phyloP scores from a whole-genome alignment of 257 asterid genomes.

The Solanum neorickii region DNA sequence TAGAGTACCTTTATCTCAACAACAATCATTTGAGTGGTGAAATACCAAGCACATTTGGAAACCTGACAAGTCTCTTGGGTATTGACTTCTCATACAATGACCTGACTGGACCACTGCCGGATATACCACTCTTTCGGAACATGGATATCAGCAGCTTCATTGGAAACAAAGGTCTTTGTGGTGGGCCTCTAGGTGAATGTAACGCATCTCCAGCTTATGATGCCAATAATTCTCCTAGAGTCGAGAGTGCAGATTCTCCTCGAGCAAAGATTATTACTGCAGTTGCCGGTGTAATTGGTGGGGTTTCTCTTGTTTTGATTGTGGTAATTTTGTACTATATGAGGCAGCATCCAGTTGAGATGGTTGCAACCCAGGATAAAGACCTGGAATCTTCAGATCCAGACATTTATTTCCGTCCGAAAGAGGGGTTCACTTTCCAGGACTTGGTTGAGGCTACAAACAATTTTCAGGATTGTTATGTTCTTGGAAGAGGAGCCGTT shows the following conservation, averaged over 20 bases:
- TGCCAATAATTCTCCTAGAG: conserved; percentile 14
- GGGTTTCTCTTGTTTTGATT: conserved; percentile 69
- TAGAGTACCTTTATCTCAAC: conserved; percentile 60
- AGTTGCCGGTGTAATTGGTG: conserved; percentile 67
- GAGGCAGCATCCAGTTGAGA: conserved; percentile 45
- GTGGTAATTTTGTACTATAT: conserved; percentile 48
- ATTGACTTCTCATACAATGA: conserved; percentile 79
- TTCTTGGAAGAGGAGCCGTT: conserved; percentile 79
- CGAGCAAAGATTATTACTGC: conserved; percentile 53
- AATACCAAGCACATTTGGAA: conserved; percentile 70
- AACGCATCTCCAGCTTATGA: conserved; percentile 7
- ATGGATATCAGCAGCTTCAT: conserved; percentile 65
- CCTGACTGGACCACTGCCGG: conserved; percentile 67
- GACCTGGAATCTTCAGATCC: conserved; percentile 37
- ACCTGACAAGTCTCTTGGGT: conserved; percentile 69
- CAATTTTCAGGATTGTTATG: conserved; percentile 57
- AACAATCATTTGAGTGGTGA: conserved; percentile 68
- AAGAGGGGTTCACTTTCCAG: conserved; percentile 82
- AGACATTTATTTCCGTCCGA: conserved; percentile 80
- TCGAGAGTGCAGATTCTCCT: conserved; percentile 9
- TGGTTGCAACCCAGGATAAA: conserved; percentile 26
- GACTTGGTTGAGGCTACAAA: conserved; percentile 87
- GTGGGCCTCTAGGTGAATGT: conserved; percentile 74
- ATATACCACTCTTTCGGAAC: conserved; percentile 53
- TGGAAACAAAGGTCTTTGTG: conserved; percentile 79